Percentiles rank a stretch among this genome's conserved stretches.
These are phyloP conservation scores for Sporisorium iseilematis-ciliati DNA, from an alignment of 1,284 basidiomycete species.

Conservation along the genomic window DNA sequence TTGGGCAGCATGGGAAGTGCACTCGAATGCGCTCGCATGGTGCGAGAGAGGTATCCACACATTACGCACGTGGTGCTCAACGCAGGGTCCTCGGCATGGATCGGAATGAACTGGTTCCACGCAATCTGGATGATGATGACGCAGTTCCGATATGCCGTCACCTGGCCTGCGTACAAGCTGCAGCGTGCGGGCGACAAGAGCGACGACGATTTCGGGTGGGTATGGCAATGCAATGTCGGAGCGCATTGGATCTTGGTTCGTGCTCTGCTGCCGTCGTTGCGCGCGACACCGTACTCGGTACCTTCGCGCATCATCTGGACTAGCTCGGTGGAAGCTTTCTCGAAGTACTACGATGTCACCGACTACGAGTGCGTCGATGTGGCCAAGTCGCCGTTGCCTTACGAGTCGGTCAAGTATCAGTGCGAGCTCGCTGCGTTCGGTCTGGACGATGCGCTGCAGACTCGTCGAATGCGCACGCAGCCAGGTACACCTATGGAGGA, in stretches of 20 bases:
- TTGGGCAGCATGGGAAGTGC: conserved; percentile 67
- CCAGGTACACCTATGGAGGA: conserved; percentile 56
- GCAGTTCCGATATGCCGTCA: conserved; percentile 65
- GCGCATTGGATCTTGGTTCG: conserved; percentile 67
- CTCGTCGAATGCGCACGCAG: conserved; percentile 45
- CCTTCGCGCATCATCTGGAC: conserved; percentile 69
- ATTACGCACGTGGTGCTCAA: conserved; percentile 69
- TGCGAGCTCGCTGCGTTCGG: conserved; percentile 67
- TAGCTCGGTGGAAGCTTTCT: conserved; percentile 67
- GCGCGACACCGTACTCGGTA: conserved; percentile 59
- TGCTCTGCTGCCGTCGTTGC: conserved; percentile 57
- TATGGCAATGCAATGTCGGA: conserved; percentile 69
- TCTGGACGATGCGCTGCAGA: conserved; percentile 62
- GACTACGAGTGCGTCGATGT: conserved; percentile 67
- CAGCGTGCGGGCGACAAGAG: conserved; percentile 66
- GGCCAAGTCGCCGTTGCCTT: conserved; percentile 53
- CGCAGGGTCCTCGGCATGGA: conserved; percentile 67
- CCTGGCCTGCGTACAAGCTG: conserved; percentile 66
- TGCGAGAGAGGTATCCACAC: conserved; percentile 61
- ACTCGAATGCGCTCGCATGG: conserved; percentile 59
- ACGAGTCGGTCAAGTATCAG: conserved; percentile 70
- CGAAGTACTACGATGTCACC: conserved; percentile 58
- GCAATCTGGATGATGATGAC: conserved; percentile 65
- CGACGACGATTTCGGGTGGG: conserved; percentile 68
- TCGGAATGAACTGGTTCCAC: conserved; percentile 64